Evolutionary conservation across 371 early-diverging fungal species (phyloP), one percentile per base, ranked within the genome.

Genomic region (Phascolomyces articulosus): DNA sequence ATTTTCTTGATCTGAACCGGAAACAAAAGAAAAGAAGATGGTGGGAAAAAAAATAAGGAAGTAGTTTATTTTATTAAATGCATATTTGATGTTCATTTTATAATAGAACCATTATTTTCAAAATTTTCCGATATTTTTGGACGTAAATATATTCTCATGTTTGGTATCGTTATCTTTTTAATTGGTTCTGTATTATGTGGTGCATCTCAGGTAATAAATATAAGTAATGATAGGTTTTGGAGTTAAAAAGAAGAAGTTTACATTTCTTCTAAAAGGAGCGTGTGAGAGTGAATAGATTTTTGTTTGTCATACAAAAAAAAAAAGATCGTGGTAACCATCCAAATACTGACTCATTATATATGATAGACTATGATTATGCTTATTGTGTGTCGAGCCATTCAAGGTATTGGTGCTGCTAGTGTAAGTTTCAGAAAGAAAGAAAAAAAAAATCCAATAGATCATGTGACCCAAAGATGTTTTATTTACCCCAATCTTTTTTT

Each of bases 121-220:
- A 84, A 88, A 65, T 74, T 89, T 58, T 82, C 90, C 10, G 90
- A 90, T 63, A 90, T 91, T 68, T 91, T 91, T 72, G 93, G 91
- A 18, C 84, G 91, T 11, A 90, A 90, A 71, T 62, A 72, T 51
- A 82, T 85, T 20, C 73, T 88, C 47, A 62, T 91, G 21, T 62
- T 78, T 54, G 85, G 88, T 29, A 80, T 88, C 41, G 44, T 65
- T 26, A 54, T 88, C 20, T 93, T 93, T 72, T 68, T 85, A 51
- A 41, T 88, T 40, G 91, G 88, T 2, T 87, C 88, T 3, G 49
- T 85, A 18, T 53, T 87, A 0, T 88, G 90, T 71, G 93, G 86
- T 40, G 86, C 77, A 16, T 64, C 80, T 3, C 41, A 73, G 60
- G 79, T 79, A 71, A 38, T 26, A 21, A 41, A 15, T 20, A 15